phyloP scores from a whole-genome alignment of 2,329 filamentous ascomycete species.

The Dothidotthia symphoricarpi region DNA sequence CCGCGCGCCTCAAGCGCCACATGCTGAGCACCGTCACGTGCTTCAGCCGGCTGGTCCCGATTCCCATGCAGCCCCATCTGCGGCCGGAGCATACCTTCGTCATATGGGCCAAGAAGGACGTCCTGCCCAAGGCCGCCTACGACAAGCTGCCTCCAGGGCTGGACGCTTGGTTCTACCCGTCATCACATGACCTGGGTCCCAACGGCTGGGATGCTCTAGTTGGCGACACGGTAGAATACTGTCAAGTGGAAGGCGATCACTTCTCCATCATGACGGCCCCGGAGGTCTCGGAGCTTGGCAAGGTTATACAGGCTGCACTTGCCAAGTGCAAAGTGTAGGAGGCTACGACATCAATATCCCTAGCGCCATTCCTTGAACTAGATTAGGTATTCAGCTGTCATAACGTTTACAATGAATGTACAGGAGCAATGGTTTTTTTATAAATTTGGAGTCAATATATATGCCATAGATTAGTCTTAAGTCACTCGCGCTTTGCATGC shows the following conservation, averaged over 20 bases:
- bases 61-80: constrained; percentile 1
- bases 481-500: too few species aligned
- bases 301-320: too few species aligned
- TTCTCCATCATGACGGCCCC: too few species aligned
- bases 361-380: too few species aligned
- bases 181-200: constrained; percentile 1
- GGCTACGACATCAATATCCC: too few species aligned
- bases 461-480: too few species aligned
- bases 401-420: too few species aligned
- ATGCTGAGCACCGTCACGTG: constrained; percentile 2
- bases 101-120: constrained; percentile 1
- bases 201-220: constrained; percentile 3
- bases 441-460: too few species aligned
- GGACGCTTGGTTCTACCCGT: constrained; percentile 1
- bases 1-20: constrained; percentile 1
- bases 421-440: too few species aligned
- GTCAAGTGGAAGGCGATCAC: constrained; percentile 1
- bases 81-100: constrained; percentile 3
- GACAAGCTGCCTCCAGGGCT: neutral
- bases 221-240: constrained; percentile 1
- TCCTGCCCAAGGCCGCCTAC: constrained; percentile 1
- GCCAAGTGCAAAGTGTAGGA: too few species aligned
- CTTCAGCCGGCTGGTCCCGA: constrained; percentile 1
- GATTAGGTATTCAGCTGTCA: too few species aligned
- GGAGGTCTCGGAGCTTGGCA: too few species aligned